phyloP scores from a whole-genome alignment of 768 basidiomycete genomes.

The Tricholoma saponaceum region DNA sequence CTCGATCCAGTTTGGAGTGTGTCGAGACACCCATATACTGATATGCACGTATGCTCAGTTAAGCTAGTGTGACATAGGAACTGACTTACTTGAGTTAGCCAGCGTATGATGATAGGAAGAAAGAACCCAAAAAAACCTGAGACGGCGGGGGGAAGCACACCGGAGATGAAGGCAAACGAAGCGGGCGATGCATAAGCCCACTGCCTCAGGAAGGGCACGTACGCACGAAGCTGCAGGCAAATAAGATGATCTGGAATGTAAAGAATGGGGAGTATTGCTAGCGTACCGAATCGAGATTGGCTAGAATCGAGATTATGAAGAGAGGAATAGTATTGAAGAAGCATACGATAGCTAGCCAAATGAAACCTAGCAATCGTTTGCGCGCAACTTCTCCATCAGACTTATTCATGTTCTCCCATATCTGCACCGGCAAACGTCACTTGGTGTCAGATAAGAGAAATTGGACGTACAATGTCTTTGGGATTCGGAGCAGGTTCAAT shows the following conservation, averaged over 20 bases:
- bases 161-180: slow-evolving; percentile 83
- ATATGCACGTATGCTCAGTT: slow-evolving; percentile 50
- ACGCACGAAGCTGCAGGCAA: slow-evolving; percentile 51
- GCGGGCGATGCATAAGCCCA: slow-evolving; percentile 64
- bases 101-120: slow-evolving; percentile 89
- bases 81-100: slow-evolving; percentile 60
- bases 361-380: slow-evolving; percentile 72
- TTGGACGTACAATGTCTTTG: slow-evolving; percentile 65
- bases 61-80: slow-evolving; percentile 53
- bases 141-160: slow-evolving; percentile 88
- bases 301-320: slow-evolving; percentile 83
- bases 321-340: slow-evolving; percentile 95
- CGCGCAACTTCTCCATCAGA: slow-evolving; percentile 61
- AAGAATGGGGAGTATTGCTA: neutral
- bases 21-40: slow-evolving; percentile 65
- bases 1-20: slow-evolving; percentile 80
- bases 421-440: slow-evolving; percentile 33
- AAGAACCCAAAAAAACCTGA: slow-evolving; percentile 88
- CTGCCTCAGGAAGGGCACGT: slow-evolving; percentile 66
- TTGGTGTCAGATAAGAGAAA: slow-evolving; percentile 1
- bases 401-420: slow-evolving; percentile 89
- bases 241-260: slow-evolving; percentile 5
- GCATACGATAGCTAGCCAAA: slow-evolving; percentile 73
- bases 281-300: slow-evolving; percentile 81
- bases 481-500: slow-evolving; percentile 83